Base-by-base conservation (phyloP, 768 basidiomycete genomes). In the Hygrophorus pudorinus region DNA sequence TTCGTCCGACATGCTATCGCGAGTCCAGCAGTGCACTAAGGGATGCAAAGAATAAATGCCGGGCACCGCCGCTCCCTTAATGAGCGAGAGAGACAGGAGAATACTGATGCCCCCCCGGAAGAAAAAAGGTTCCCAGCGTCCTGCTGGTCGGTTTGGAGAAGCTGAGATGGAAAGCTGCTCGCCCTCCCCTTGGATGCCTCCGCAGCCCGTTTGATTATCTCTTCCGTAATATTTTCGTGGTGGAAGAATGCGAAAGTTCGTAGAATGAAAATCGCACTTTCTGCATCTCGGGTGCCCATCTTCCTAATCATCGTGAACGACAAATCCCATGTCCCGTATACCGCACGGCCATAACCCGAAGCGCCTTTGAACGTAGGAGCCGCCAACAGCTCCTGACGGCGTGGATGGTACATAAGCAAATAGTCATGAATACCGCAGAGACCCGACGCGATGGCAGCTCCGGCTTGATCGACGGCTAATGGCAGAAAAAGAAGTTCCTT, bases 271-370 rank as follows among this genome's bases (percentile, higher is more conserved):
- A 56, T 41, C 11, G 55, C 55, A 45, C 6, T 41, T 17, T 54
- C 29, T 18, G 53, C 51, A 16, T 32, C 39, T 24, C 47, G 29
- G n/a, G 14, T 3, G 37, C 37, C n/a, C 40, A 47, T 3, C 32
- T 17, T 47, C 53, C 38, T 40, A 7, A 56, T 49, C 16, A 38
- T 45, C 18, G 45, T 6, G 14, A 51, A 45, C 45, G 55, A 55
- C 18, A 55, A 12, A 3, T 55, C 52, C 52, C 54, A 55, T 13
- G 54, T 51, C 10, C 43, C 44, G 42, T 55, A 49, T 10, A 52
- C 45, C 31, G 53, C 49, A n/a, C 37, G 28, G 11, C 43, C 41
- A 51, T 56, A 56, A 17, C 27, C 13, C 5, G 49, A 51, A 17
- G 48, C 53, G 5, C 38, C 47, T 36, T 20, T 45, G 32, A 47